Conservation (phyloP, 169 alveolate species). For the Theileria luwenshuni region DNA sequence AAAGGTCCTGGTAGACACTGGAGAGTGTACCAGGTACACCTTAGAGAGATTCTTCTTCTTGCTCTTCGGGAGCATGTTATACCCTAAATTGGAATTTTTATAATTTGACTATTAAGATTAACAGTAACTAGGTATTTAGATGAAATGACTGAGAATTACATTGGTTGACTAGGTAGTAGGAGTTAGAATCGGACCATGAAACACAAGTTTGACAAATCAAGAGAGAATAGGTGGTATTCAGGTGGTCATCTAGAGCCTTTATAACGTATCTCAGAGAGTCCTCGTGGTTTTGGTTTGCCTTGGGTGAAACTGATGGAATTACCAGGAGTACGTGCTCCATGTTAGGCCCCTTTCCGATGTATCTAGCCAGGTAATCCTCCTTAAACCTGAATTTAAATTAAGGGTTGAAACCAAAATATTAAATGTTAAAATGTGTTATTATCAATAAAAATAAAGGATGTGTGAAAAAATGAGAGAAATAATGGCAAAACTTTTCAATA, state of each 20-base stretch:
- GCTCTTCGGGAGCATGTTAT: constrained; percentile 72
- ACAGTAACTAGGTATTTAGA: too few species aligned
- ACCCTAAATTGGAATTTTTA: too few species aligned
- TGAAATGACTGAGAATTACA: too few species aligned
- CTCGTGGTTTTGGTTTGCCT: constrained; percentile 36
- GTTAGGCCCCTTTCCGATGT: constrained; percentile 52
- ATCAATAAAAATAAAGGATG: neutral
- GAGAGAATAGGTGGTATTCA: constrained; percentile 40
- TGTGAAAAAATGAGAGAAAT: neutral
- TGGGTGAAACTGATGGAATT: constrained; percentile 56
- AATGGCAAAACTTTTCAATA: neutral
- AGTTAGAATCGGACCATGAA: constrained; percentile 62
- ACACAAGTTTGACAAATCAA: constrained; percentile 65
- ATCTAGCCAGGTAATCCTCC: constrained; percentile 38
- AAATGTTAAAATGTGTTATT: neutral
- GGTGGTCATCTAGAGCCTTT: constrained; percentile 31
- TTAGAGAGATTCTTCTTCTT: constrained; percentile 69
- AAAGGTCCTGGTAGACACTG: constrained; percentile 67
- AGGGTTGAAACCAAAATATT: neutral
- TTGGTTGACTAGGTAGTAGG: constrained; percentile 62
- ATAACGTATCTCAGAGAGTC: constrained; percentile 44
- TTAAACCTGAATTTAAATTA: constrained; percentile 32
- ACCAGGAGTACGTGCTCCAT: constrained; percentile 47
- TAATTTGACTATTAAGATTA: too few species aligned
- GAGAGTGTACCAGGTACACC: constrained; percentile 74